Base-by-base conservation (phyloP, 768 basidiomycete genomes). In the Trametes meyenii region DNA sequence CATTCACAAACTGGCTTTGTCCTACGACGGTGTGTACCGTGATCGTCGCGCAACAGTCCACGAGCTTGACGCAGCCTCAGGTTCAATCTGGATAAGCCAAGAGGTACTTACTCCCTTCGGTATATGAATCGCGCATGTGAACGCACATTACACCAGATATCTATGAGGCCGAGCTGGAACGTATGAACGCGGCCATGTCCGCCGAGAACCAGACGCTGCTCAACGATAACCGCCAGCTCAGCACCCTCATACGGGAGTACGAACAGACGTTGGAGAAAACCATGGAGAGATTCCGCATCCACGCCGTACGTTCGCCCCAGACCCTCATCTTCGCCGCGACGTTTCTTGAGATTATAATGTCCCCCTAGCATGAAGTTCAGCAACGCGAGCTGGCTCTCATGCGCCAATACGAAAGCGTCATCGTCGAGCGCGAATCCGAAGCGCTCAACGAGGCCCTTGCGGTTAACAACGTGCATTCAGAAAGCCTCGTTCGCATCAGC, bases 221-320 rank as follows among this genome's bases (percentile, higher is more conserved):
- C 68, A 85, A 96, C 67, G 97, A 98, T 76, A 99, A 98, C 79
- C 96, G 97, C 72, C 96, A 98, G 67, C 81, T 99, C 35, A 92
- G 89, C 65, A 78, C 83, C 5, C 79, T 99, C 55, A 88, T 98
- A 68, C 95, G 95, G 69, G 97, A 99, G 72, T 98, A 97, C 70
- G 97, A 99, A 72, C 90, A 93, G 70, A 98, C 96, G 0, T 77
- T 99, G 35, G 97, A 99, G 74, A 91, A 83, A 7, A 85, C 98
- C 45, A 99, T 99, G 97, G 85, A 87, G 59, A 81, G 83, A 58
- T 99, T 99, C 76, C 83, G 97, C 58, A 90, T 86, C 60, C 86
- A 92, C 49, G 96, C 97, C 35, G 96, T 98, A 73, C 61, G 92
- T 85, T 44, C 21, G n/a, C 21, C 45, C 36, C 3, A 21, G 21